A percentile compares a stretch with the other conserved stretches of the same genome.
Conservation (phyloP, 2,329 filamentous ascomycete genomes). For the Fusarium nisikadoi region DNA sequence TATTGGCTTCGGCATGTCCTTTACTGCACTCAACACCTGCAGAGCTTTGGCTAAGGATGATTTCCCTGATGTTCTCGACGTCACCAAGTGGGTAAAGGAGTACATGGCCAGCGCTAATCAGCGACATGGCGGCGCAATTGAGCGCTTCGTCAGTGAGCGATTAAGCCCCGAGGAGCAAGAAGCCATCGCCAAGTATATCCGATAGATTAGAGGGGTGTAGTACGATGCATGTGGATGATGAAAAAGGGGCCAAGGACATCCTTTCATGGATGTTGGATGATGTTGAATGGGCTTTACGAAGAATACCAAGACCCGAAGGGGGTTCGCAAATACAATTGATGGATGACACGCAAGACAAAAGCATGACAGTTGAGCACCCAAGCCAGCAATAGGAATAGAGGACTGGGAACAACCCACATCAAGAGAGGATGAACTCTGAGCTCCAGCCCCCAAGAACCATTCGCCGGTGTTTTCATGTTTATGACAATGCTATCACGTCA, state of each 20-base stretch:
- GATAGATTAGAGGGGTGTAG: conserved; percentile 39
- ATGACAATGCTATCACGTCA: not conserved
- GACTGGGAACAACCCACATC: not conserved
- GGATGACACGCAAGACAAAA: conserved; percentile 1
- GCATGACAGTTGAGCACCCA: not conserved
- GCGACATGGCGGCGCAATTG: conserved; percentile 76
- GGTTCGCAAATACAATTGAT: conserved; percentile 19
- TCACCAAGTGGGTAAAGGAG: conserved; percentile 84
- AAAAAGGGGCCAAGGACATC: not conserved
- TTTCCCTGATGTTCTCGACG: conserved; percentile 85
- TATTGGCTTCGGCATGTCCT: conserved; percentile 92
- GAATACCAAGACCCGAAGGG: conserved; percentile 29
- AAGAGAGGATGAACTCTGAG: not conserved
- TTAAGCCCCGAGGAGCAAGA: conserved; percentile 70
- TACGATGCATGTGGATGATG: conserved; percentile 5
- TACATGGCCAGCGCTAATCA: conserved; percentile 82
- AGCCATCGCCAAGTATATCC: conserved; percentile 63
- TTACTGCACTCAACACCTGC: conserved; percentile 93
- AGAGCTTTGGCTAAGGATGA: conserved; percentile 79
- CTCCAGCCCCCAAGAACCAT: not conserved
- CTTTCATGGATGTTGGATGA: not conserved
- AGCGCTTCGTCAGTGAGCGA: conserved; percentile 76
- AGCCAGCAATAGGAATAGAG: conserved; percentile 13
- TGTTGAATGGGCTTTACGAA: conserved; percentile 9
- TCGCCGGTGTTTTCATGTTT: not conserved